These are phyloP conservation scores for Quercus berberidifolia DNA, from an alignment of 306 rosid species.

Conservation along the genomic window DNA sequence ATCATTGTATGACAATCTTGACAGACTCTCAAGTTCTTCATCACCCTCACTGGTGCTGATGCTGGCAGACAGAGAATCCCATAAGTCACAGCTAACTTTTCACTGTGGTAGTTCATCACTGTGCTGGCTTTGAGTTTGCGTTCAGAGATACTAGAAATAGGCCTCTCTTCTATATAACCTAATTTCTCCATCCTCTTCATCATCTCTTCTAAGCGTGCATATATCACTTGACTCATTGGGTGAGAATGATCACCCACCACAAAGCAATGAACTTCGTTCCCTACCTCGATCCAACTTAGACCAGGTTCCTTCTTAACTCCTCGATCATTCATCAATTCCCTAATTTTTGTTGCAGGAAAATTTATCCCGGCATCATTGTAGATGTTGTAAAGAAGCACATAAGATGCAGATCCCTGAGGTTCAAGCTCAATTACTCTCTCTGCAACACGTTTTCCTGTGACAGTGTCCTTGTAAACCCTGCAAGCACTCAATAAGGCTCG, in stretches of 20 bases:
- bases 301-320: slow-evolving; percentile 71
- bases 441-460: slow-evolving; percentile 39
- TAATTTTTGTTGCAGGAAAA: slow-evolving; percentile 34
- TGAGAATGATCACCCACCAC: slow-evolving; percentile 49
- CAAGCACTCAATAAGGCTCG: slow-evolving; percentile 60
- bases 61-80: slow-evolving; percentile 44
- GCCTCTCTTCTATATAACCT: neutral
- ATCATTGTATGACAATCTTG: slow-evolving; percentile 52
- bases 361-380: slow-evolving; percentile 45
- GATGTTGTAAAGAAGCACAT: slow-evolving; percentile 57
- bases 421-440: slow-evolving; percentile 53
- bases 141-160: slow-evolving; percentile 16
- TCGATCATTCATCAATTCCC: slow-evolving; percentile 43
- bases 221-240: slow-evolving; percentile 35
- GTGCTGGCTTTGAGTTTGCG: neutral
- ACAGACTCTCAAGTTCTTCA: slow-evolving; percentile 67
- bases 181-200: slow-evolving; percentile 31
- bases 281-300: slow-evolving; percentile 60
- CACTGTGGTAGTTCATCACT: slow-evolving; percentile 44
- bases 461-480: slow-evolving; percentile 42
- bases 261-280: slow-evolving; percentile 46
- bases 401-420: slow-evolving; percentile 50
- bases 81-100: slow-evolving; percentile 59
- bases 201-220: slow-evolving; percentile 36
- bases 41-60: slow-evolving; percentile 60